A percentile compares a stretch with the other conserved stretches of the same genome.
These are phyloP conservation scores for Chenopodium quinoa DNA, from an alignment of 148 eudicot species.

Conservation along the genomic window DNA sequence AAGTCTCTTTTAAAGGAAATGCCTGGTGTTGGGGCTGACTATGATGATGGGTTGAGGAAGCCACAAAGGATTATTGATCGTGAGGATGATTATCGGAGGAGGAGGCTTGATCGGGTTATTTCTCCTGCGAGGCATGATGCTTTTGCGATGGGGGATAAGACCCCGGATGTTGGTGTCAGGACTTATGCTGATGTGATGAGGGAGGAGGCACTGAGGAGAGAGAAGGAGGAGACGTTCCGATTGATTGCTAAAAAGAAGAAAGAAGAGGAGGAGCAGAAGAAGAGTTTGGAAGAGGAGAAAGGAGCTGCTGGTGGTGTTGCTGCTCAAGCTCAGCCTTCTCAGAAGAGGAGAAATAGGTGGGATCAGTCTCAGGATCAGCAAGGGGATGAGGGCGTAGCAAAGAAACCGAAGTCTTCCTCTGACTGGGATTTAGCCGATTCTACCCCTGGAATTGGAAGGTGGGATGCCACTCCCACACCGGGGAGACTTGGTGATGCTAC, in stretches of 20 bases:
- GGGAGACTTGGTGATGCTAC: constrained; percentile 90
- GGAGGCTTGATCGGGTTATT: constrained; percentile 63
- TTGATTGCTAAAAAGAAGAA: constrained; percentile 65
- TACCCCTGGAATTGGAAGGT: constrained; percentile 86
- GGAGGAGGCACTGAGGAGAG: constrained; percentile 72
- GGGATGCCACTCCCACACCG: constrained; percentile 96
- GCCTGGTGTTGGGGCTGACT: constrained; percentile 59
- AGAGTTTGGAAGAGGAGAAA: constrained; percentile 44
- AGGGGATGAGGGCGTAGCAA: constrained; percentile 36
- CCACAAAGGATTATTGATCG: constrained; percentile 73
- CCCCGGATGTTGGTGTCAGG: constrained; percentile 71
- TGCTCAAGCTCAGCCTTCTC: constrained; percentile 39
- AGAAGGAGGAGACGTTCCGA: constrained; percentile 65
- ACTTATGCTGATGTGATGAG: constrained; percentile 86
- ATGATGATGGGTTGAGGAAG: constrained; percentile 58
- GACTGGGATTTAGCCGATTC: constrained; percentile 98
- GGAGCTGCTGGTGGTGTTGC: constrained; percentile 27
- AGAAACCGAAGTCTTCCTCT: constrained; percentile 72
- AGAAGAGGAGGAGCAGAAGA: constrained; percentile 62
- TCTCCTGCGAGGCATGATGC: constrained; percentile 86
- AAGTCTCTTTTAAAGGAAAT: constrained; percentile 70
- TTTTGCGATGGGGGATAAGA: constrained; percentile 76
- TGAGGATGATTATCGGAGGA: constrained; percentile 71
- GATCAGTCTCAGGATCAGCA: constrained; percentile 74
- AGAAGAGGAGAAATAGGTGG: constrained; percentile 94